Evolutionary conservation across 495 filamentous ascomycete genomes (phyloP).

Genomic region (Aspergillus heteromorphus): DNA sequence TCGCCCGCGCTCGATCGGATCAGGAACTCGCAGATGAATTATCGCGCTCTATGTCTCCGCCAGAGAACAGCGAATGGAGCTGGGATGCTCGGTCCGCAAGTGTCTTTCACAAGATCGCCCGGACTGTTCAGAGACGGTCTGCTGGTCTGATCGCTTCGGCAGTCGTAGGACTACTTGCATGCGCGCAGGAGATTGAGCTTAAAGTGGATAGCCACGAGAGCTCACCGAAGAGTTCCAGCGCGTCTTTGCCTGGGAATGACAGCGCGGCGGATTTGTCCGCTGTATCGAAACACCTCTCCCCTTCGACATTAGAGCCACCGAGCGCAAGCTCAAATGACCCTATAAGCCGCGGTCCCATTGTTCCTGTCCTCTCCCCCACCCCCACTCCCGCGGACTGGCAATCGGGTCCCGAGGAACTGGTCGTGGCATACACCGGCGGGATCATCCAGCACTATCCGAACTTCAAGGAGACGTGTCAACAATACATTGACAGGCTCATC

Average conservation of each 20-base stretch:
- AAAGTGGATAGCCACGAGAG: slow-evolving; percentile 39
- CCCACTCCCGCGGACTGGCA: slow-evolving; percentile 39
- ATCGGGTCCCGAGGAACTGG: slow-evolving; percentile 54
- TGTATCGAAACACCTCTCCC: slow-evolving; percentile 4
- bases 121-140: slow-evolving; percentile 60
- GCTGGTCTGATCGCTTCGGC: slow-evolving; percentile 69
- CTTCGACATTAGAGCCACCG: neutral
- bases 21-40: slow-evolving; percentile 47
- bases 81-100: slow-evolving; percentile 57
- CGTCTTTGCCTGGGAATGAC: slow-evolving; percentile 27
- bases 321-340: neutral
- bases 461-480: slow-evolving; percentile 64
- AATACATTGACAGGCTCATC: slow-evolving; percentile 60
- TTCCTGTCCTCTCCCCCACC: slow-evolving; percentile 37
- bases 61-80: slow-evolving; percentile 39
- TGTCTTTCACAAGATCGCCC: slow-evolving; percentile 55
- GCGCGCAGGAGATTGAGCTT: slow-evolving; percentile 58
- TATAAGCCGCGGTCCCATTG: slow-evolving; percentile 33
- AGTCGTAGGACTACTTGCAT: slow-evolving; percentile 61
- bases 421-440: slow-evolving; percentile 73
- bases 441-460: slow-evolving; percentile 73
- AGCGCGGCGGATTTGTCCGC: slow-evolving; percentile 13
- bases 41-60: slow-evolving; percentile 47
- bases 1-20: slow-evolving; percentile 44
- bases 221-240: slow-evolving; percentile 25